phyloP scores from a whole-genome alignment of 768 basidiomycete species.

The Psilocybe cubensis region DNA sequence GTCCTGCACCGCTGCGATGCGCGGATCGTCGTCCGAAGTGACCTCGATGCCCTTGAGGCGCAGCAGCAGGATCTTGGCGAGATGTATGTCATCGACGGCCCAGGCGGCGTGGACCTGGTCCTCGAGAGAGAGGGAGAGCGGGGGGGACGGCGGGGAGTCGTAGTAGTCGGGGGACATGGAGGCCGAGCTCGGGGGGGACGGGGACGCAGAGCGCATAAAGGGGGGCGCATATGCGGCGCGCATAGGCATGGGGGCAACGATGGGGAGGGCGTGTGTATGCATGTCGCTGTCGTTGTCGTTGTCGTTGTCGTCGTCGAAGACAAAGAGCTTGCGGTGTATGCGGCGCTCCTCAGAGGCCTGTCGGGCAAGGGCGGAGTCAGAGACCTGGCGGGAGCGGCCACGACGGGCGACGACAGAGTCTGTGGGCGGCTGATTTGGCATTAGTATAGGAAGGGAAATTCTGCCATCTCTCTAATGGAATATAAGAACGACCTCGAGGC shows the following conservation, averaged over 20 bases:
- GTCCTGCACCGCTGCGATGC: slow-evolving; percentile 62
- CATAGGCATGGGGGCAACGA: slow-evolving; percentile 27
- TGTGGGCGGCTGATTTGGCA: neutral
- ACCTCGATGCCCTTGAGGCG: slow-evolving; percentile 66
- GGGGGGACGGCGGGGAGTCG: slow-evolving; percentile 47
- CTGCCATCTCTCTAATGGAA: neutral
- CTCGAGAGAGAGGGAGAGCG: slow-evolving; percentile 53
- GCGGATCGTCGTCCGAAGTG: slow-evolving; percentile 60
- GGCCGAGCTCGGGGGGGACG: slow-evolving; percentile 30
- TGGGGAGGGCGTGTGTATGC: slow-evolving; percentile 15
- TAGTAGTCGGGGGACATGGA: slow-evolving; percentile 44
- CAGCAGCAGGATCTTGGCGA: slow-evolving; percentile 66
- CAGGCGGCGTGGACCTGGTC: slow-evolving; percentile 73
- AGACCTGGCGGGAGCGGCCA: slow-evolving; percentile 17
- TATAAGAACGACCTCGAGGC: neutral
- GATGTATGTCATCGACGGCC: slow-evolving; percentile 66
- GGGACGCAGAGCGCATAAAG: slow-evolving; percentile 28
- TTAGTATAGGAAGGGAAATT: neutral
- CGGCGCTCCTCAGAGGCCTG: neutral
- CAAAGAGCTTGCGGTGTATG: slow-evolving; percentile 3
- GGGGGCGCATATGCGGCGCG: slow-evolving; percentile 20
- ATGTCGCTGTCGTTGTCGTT: too few relatives aligned
- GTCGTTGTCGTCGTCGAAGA: slow-evolving; percentile 3
- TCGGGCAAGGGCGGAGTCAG: neutral
- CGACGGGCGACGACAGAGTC: slow-evolving; percentile 15